Base-by-base conservation (phyloP, 768 basidiomycete species). In the Kwoniella pini region DNA sequence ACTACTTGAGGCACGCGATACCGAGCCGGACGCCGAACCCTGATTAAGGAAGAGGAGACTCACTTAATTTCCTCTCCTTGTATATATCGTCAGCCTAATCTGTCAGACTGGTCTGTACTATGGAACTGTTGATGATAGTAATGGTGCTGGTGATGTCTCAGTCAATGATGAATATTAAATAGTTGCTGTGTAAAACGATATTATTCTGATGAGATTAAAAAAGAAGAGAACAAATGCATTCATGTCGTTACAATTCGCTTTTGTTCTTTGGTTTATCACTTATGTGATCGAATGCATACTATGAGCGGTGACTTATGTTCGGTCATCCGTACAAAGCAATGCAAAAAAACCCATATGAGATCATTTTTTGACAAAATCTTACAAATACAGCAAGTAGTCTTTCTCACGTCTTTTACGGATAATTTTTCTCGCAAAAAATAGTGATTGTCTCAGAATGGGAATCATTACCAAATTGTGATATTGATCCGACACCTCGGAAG, bases 401-500 rank as follows among this genome's bases (percentile, higher is more conserved):
- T 50, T 50, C 48, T 50, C 48, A 50, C 48, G 48, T 50, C 48
- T 50, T 50, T 50, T 50, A 33, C 48, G 48, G 48, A 50, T 15
- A 46, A 22, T 9, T 22, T 3, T 4, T 10, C 21, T 22, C 10
- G 24, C 19, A 27, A 46, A 46, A 24, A 46, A 46, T 22, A 46
- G 24, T 24, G 31, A 50, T 31, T 10, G 48, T 30, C n/a, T 19
- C 22, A 44, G 43, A 22, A 11, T n/a, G 22, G 43, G 27, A 24
- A 46, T 46, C 45, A 24, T 36, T 36, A 36, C 33, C 33, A 36
- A 36, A 36, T 36, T 15, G 33, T 36, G 7, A 7, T 36, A 7
- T 36, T 36, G 33, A 36, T 36, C 33, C n/a, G n/a, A n/a, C n/a
- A n/a, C 33, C 33, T 36, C 33, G 33, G 33, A 36, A 7, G 33